A percentile compares a stretch with the other conserved stretches of the same genome.
Conservation (phyloP, 371 early-diverging fungal species). For the Circinella umbellata region DNA sequence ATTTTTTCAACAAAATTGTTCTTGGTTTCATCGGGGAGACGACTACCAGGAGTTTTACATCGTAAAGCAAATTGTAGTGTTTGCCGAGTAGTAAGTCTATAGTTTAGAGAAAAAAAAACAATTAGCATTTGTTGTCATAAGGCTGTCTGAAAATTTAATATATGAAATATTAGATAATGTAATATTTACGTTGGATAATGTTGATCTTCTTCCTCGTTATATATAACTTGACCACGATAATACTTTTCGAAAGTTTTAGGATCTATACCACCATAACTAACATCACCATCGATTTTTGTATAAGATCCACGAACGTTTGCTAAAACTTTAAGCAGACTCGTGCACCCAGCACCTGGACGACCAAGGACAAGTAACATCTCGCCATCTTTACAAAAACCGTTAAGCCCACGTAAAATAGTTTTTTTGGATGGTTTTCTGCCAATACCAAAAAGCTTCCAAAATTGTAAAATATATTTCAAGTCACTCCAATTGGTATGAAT, state of each 20-base stretch:
- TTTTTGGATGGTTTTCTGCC: slow-evolving; percentile 22
- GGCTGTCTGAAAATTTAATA: too few relatives aligned
- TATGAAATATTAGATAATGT: too few relatives aligned
- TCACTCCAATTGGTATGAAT: slow-evolving; percentile 33
- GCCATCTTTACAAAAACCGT: slow-evolving; percentile 66
- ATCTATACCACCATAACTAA: slow-evolving; percentile 65
- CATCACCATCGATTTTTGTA: slow-evolving; percentile 55
- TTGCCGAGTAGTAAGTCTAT: slow-evolving; percentile 37
- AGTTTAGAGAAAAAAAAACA: too few relatives aligned
- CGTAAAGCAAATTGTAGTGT: slow-evolving; percentile 57
- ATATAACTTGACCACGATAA: slow-evolving; percentile 67
- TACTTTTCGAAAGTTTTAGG: slow-evolving; percentile 52
- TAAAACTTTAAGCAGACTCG: slow-evolving; percentile 68
- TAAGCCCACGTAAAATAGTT: slow-evolving; percentile 55
- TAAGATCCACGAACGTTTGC: slow-evolving; percentile 66
- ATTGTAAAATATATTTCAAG: slow-evolving; percentile 18
- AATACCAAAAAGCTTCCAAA: slow-evolving; percentile 34
- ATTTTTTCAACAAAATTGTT: slow-evolving; percentile 33
- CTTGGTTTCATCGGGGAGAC: slow-evolving; percentile 30
- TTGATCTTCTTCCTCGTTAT: slow-evolving; percentile 79
- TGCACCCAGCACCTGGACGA: slow-evolving; percentile 75
- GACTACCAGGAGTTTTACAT: slow-evolving; percentile 46
- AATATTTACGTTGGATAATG: slow-evolving; percentile 63
- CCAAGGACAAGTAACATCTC: slow-evolving; percentile 78
- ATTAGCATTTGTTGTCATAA: too few relatives aligned